Evolutionary conservation across 78 protist genomes (phyloP).

Genomic region (Dictyostelium purpureum): DNA sequence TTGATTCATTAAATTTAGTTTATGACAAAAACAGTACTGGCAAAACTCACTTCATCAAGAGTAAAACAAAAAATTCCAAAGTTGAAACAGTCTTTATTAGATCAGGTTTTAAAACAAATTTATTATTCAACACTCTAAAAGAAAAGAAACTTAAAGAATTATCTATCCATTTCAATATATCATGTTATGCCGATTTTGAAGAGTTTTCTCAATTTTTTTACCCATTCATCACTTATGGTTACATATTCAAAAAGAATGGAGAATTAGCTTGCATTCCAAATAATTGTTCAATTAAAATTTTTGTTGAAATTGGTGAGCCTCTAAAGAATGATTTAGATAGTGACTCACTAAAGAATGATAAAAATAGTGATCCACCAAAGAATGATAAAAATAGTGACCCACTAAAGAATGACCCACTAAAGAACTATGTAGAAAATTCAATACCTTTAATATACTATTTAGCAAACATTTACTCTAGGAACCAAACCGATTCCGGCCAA

Average conservation of each 20-base stretch:
- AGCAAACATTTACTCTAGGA: neutral
- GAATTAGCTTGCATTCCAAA: constrained; percentile 12
- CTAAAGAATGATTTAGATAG: neutral
- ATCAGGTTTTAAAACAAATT: neutral
- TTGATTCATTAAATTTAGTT: neutral
- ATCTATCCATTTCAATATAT: constrained; percentile 20
- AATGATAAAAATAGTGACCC: neutral
- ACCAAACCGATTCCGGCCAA: neutral
- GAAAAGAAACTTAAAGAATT: neutral
- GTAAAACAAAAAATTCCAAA: neutral
- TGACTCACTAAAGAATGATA: neutral
- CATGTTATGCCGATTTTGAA: constrained; percentile 50
- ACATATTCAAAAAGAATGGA: constrained; percentile 4
- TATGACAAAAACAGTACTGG: constrained; percentile 43
- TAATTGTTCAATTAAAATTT: neutral
- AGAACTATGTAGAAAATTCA: neutral
- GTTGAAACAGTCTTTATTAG: neutral
- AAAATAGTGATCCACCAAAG: neutral
- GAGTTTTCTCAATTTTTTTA: constrained; percentile 32
- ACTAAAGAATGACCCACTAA: neutral
- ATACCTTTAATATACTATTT: constrained; percentile 16
- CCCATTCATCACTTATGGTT: constrained; percentile 48
- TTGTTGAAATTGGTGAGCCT: constrained; percentile 39
- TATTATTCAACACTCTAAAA: neutral
- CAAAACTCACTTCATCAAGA: constrained; percentile 14